These are phyloP conservation scores for Ambrosiella beaveri DNA, from an alignment of 2,329 filamentous ascomycete species.

Conservation along the genomic window DNA sequence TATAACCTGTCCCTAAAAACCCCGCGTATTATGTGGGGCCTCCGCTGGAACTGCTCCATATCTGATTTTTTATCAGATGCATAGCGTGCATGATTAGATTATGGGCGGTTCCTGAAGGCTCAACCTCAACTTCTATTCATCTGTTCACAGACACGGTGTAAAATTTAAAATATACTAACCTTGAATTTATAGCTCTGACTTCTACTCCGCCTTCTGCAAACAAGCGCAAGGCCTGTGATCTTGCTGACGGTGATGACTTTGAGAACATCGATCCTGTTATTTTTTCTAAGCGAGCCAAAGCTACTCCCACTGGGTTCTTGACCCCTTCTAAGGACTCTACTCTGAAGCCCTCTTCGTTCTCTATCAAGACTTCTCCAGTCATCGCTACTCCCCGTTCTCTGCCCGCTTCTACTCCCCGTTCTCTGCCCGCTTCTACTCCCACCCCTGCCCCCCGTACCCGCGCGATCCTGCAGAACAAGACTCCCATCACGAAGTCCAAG, in stretches of 20 bases:
- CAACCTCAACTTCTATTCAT: too few relatives aligned
- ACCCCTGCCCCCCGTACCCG: constrained; percentile 21
- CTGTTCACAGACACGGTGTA: too few relatives aligned
- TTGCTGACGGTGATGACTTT: constrained; percentile 31
- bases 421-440: constrained; percentile 17
- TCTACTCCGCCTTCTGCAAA: constrained; percentile 21
- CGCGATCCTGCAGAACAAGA: constrained; percentile 33
- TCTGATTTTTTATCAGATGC: not conserved
- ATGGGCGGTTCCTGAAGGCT: too few relatives aligned
- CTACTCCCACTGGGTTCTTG: constrained; percentile 13
- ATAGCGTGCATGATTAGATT: not conserved
- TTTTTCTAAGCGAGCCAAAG: constrained; percentile 43
- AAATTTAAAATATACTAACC: not conserved
- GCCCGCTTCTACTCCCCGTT: constrained; percentile 19
- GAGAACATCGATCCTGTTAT: constrained; percentile 45
- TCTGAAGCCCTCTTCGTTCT: constrained; percentile 29
- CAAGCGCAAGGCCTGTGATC: constrained; percentile 41
- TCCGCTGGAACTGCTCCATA: not conserved
- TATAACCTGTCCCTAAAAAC: not conserved
- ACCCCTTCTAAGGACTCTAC: constrained; percentile 25
- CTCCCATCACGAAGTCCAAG: constrained; percentile 31
- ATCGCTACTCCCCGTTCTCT: constrained; percentile 19
- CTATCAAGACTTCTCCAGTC: constrained; percentile 17
- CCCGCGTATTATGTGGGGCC: not conserved
- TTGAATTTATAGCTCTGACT: not conserved